phyloP scores from a whole-genome alignment of 768 basidiomycete species.

The Russula ochroleuca region DNA sequence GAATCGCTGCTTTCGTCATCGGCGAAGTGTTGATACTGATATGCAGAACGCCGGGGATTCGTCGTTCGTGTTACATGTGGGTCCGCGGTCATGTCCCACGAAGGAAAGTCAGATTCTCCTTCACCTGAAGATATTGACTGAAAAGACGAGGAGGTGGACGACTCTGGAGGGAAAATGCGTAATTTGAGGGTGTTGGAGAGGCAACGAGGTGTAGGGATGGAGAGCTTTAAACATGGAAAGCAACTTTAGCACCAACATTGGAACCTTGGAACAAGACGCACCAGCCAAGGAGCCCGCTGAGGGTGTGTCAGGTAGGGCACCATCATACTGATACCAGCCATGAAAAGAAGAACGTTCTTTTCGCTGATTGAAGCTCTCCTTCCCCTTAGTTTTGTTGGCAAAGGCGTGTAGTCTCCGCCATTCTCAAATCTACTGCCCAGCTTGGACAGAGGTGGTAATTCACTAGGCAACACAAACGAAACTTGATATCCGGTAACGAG shows the following conservation, averaged over 20 bases:
- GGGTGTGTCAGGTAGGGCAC: constrained; percentile 64
- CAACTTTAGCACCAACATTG: not conserved
- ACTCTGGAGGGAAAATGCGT: constrained; percentile 62
- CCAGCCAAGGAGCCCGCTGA: constrained; percentile 70
- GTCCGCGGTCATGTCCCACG: constrained; percentile 76
- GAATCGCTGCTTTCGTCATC: constrained; percentile 83
- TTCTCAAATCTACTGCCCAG: constrained; percentile 25
- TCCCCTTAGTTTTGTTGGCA: constrained; percentile 18
- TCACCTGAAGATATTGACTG: constrained; percentile 75
- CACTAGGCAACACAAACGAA: constrained; percentile 69
- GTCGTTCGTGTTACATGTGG: constrained; percentile 62
- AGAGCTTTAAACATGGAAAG: constrained; percentile 45
- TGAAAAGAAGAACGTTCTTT: constrained; percentile 60
- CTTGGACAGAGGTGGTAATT: constrained; percentile 40
- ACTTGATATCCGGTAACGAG: constrained; percentile 74
- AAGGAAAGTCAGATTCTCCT: constrained; percentile 48
- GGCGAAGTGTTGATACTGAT: constrained; percentile 66
- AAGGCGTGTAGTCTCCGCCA: constrained; percentile 20
- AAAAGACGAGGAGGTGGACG: constrained; percentile 49
- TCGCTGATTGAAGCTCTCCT: constrained; percentile 58
- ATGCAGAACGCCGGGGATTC: constrained; percentile 45
- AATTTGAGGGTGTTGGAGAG: constrained; percentile 71
- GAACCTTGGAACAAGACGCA: constrained; percentile 32
- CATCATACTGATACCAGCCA: constrained; percentile 77
- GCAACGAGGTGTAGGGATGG: constrained; percentile 74